A percentile compares a stretch with the other conserved stretches of the same genome.
Evolutionary conservation across 306 rosid species (phyloP).

Genomic region (Hippophae tibetana): DNA sequence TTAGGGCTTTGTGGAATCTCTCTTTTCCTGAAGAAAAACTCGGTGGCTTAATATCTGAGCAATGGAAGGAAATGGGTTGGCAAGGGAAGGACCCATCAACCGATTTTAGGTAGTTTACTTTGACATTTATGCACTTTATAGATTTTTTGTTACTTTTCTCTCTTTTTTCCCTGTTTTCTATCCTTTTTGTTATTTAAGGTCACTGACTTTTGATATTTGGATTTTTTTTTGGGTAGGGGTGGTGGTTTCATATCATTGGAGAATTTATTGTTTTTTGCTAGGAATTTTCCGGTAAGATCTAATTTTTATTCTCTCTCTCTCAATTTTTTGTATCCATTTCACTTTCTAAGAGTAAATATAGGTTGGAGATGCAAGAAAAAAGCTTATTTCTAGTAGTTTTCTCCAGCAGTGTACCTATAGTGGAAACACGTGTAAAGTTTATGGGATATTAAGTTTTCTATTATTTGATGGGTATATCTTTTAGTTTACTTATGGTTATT

Average conservation of each 20-base stretch:
- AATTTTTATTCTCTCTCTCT: too few species aligned
- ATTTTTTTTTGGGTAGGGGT: slow-evolving; percentile 53
- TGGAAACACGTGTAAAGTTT: too few species aligned
- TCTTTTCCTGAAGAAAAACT: slow-evolving; percentile 94
- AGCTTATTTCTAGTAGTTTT: too few species aligned
- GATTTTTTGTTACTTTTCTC: not conserved
- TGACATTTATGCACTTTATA: not conserved
- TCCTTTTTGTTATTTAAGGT: slow-evolving; percentile 4
- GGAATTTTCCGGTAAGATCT: slow-evolving; percentile 68
- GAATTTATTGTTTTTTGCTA: slow-evolving; percentile 81
- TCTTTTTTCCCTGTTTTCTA: not conserved
- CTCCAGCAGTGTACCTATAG: too few species aligned
- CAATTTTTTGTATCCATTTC: too few species aligned
- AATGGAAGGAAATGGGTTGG: slow-evolving; percentile 99
- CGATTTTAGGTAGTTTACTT: slow-evolving; percentile 70
- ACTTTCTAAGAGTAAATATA: too few species aligned
- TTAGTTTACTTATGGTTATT: too few species aligned
- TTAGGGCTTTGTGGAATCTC: slow-evolving; percentile 79
- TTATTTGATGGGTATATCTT: too few species aligned
- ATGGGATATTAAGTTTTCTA: too few species aligned
- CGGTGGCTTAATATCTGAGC: slow-evolving; percentile 80
- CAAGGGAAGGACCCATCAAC: slow-evolving; percentile 99
- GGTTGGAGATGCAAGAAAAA: too few species aligned
- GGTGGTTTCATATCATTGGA: slow-evolving; percentile 98
- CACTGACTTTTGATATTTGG: slow-evolving; percentile 25